Evolutionary conservation across 2,329 filamentous ascomycete genomes (phyloP).

Genomic region (Neobulgaria alba): DNA sequence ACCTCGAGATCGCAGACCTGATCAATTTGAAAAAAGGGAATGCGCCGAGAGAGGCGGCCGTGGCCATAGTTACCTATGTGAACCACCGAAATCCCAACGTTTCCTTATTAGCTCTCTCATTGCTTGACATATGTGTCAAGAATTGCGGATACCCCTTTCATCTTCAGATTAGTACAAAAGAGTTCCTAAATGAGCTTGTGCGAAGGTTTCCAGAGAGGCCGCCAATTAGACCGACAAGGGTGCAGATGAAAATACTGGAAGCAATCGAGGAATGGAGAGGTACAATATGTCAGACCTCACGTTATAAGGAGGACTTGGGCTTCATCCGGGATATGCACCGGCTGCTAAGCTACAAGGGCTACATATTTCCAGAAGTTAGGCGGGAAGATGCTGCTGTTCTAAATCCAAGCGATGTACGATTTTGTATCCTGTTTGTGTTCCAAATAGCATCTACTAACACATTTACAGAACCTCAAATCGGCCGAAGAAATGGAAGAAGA

Average conservation of each 20-base stretch:
- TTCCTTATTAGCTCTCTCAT: constrained; percentile 76
- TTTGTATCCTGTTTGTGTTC: background rate
- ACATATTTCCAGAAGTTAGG: constrained; percentile 86
- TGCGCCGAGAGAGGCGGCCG: constrained; percentile 87
- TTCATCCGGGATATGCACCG: constrained; percentile 98
- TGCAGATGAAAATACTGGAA: constrained; percentile 88
- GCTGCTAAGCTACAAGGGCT: constrained; percentile 91
- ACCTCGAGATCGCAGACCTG: constrained; percentile 91
- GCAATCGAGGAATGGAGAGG: constrained; percentile 97
- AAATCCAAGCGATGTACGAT: constrained; percentile 87
- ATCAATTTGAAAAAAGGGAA: constrained; percentile 97
- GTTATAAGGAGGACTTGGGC: constrained; percentile 94
- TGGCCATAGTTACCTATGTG: constrained; percentile 86
- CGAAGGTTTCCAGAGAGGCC: constrained; percentile 91
- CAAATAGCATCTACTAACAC: constrained; percentile 9
- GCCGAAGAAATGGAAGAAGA: constrained; percentile 99
- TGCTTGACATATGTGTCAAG: constrained; percentile 98
- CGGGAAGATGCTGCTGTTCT: constrained; percentile 91
- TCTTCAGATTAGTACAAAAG: constrained; percentile 95
- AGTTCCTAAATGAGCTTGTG: constrained; percentile 97
- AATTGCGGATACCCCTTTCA: constrained; percentile 99
- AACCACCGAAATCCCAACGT: constrained; percentile 98
- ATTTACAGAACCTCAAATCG: constrained; percentile 75
- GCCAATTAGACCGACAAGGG: constrained; percentile 73
- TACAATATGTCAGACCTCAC: constrained; percentile 95